A percentile compares a stretch with the other conserved stretches of the same genome.
Evolutionary conservation across 345 rosid genomes (phyloP).

Genomic region (Firmiana major): DNA sequence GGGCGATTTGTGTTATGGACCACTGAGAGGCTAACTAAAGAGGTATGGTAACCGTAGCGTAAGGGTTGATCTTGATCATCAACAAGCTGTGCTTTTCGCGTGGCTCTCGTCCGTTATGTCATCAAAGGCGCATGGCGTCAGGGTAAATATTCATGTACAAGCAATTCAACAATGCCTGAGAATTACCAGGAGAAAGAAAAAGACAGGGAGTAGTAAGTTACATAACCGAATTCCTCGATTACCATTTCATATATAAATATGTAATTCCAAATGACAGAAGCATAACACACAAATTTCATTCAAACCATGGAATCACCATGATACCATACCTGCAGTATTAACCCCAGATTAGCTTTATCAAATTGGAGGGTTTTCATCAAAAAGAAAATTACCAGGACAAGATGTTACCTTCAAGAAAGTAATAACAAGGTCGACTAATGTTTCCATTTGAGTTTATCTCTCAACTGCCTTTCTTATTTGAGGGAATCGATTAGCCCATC

Average conservation of each 20-base stretch:
- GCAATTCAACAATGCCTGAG: neutral
- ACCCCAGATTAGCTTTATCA: too few relatives aligned
- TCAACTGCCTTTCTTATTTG: conserved; percentile 28
- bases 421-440: neutral
- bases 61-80: neutral
- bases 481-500: conserved; percentile 66
- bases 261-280: neutral
- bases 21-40: neutral
- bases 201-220: neutral
- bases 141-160: neutral
- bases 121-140: neutral
- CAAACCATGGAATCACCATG: neutral
- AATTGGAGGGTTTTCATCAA: too few relatives aligned
- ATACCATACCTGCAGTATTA: neutral
- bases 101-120: neutral
- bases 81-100: neutral
- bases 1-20: neutral
- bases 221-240: neutral
- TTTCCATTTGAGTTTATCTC: neutral
- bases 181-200: neutral
- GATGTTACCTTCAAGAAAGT: neutral
- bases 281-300: neutral
- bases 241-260: too few relatives aligned
- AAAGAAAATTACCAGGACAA: too few relatives aligned
- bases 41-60: neutral